These are phyloP conservation scores for Plantago coronopus DNA, from an alignment of 305 asterid genomes.

Conservation along the genomic window DNA sequence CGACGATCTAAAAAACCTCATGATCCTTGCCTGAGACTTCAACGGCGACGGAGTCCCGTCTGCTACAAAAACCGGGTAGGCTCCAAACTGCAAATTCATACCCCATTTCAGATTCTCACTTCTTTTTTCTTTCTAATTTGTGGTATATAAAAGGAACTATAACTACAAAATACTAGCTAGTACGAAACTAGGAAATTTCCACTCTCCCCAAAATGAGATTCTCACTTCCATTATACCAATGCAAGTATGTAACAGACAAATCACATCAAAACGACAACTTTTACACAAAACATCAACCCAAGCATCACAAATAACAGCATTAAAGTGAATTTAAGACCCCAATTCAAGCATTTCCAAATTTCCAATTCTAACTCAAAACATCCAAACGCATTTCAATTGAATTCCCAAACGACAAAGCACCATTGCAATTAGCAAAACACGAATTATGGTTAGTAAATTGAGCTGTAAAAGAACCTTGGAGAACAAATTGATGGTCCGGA, in stretches of 20 bases:
- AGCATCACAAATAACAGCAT: no score
- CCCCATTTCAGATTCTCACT: constrained; percentile 18
- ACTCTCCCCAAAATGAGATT: no score
- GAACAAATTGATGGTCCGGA: constrained; percentile 76
- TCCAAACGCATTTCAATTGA: not conserved
- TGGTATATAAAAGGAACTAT: no score
- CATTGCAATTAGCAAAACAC: no score
- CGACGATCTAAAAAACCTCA: constrained; percentile 60
- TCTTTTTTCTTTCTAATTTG: no score
- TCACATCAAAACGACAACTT: not conserved
- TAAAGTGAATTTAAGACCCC: not conserved
- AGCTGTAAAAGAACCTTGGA: constrained; percentile 49
- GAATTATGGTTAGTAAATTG: not conserved
- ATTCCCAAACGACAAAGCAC: no score
- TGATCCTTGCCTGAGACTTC: constrained; percentile 77
- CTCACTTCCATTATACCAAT: no score
- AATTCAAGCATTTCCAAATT: not conserved
- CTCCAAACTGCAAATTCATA: constrained; percentile 69
- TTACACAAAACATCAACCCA: no score
- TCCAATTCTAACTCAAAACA: not conserved
- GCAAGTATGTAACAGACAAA: constrained; percentile 1
- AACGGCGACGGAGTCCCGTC: constrained; percentile 95
- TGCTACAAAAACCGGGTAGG: constrained; percentile 75
- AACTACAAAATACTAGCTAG: no score
- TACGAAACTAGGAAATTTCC: no score